These are phyloP conservation scores for Penicillium manginii DNA, from an alignment of 495 filamentous ascomycete genomes.

Conservation along the genomic window DNA sequence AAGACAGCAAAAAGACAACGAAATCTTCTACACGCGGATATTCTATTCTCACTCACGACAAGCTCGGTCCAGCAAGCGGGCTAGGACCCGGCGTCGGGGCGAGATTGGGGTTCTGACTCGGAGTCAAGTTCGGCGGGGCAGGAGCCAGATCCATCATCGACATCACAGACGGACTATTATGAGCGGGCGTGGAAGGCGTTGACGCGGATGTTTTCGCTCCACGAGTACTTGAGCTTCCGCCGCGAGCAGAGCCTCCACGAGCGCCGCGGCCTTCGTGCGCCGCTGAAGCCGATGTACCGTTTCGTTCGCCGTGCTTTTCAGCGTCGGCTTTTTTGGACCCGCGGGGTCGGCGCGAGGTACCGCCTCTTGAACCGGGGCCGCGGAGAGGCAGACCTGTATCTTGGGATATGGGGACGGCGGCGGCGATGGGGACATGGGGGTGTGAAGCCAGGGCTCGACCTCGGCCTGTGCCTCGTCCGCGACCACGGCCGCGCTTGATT, in stretches of 20 bases:
- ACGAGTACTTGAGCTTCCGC: slow-evolving; percentile 35
- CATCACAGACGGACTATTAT: slow-evolving; percentile 16
- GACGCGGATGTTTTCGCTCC: slow-evolving; percentile 33
- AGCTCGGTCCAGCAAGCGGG: slow-evolving; percentile 28
- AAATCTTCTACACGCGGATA: background rate
- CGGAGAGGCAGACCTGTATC: slow-evolving; percentile 58
- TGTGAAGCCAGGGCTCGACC: slow-evolving; percentile 42
- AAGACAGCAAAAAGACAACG: background rate
- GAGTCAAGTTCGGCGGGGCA: slow-evolving; percentile 22
- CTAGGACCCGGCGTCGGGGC: slow-evolving; percentile 31
- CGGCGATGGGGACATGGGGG: slow-evolving; percentile 45
- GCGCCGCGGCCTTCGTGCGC: slow-evolving; percentile 32
- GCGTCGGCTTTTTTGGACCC: slow-evolving; percentile 73
- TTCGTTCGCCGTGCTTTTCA: slow-evolving; percentile 58
- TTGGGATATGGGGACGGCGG: slow-evolving; percentile 47
- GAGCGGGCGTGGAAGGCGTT: slow-evolving; percentile 15
- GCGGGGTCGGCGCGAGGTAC: slow-evolving; percentile 78
- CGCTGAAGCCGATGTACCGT: slow-evolving; percentile 22
- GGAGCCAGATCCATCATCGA: slow-evolving; percentile 36
- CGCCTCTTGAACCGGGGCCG: slow-evolving; percentile 77
- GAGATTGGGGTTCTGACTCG: slow-evolving; percentile 27
- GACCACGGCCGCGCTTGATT: slow-evolving; percentile 75
- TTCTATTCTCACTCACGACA: too few species aligned
- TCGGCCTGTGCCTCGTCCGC: slow-evolving; percentile 63
- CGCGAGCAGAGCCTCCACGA: slow-evolving; percentile 36